A percentile compares a stretch with the other conserved stretches of the same genome.
phyloP scores from a whole-genome alignment of 148 eudicot species.

The Suaeda aralocaspica region DNA sequence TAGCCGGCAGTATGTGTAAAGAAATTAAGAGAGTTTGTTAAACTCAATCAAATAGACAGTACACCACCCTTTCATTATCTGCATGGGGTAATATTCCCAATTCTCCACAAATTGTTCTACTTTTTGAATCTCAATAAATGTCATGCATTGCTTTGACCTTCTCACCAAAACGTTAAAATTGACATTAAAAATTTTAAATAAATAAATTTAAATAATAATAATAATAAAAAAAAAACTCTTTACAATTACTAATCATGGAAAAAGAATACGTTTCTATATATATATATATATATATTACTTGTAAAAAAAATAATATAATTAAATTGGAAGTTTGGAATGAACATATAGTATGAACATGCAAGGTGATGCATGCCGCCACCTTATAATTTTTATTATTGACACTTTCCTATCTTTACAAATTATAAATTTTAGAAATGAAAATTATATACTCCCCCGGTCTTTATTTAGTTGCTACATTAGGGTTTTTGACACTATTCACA shows the following conservation, averaged over 20 bases:
- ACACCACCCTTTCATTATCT: conserved; percentile 17
- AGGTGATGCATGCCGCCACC: not conserved
- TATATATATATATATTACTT: not conserved
- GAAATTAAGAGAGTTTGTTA: too few species aligned
- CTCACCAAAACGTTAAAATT: not conserved
- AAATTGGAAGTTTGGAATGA: not conserved
- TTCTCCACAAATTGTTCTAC: not conserved
- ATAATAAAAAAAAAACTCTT: too few species aligned
- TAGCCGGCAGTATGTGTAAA: too few species aligned
- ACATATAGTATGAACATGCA: not conserved
- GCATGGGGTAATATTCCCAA: conserved; percentile 16
- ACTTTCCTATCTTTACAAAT: not conserved
- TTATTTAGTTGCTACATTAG: too few species aligned
- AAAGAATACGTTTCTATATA: not conserved
- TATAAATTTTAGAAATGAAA: too few species aligned
- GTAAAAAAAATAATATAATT: not conserved
- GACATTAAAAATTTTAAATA: not conserved
- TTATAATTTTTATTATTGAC: not conserved
- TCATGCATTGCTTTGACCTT: conserved; percentile 19
- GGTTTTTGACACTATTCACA: too few species aligned
- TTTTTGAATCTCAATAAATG: not conserved
- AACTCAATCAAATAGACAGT: not conserved
- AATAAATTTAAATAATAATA: too few species aligned
- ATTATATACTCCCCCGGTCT: too few species aligned
- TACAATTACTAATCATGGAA: conserved; percentile 10